These are phyloP conservation scores for Alternaria ethzedia DNA, from an alignment of 2,329 filamentous ascomycete species.

Conservation along the genomic window DNA sequence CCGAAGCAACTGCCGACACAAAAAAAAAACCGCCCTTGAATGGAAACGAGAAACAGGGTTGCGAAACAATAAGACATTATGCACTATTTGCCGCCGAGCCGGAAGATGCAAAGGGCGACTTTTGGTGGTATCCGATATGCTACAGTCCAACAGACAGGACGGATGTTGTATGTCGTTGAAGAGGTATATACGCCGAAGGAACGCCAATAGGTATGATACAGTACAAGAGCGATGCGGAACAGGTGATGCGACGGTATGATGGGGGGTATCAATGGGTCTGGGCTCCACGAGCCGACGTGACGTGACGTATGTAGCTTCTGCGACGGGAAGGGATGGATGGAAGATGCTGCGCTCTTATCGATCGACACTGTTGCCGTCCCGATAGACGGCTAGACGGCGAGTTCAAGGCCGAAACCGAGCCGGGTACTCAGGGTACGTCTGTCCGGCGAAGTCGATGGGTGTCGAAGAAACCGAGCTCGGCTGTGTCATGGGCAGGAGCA, in stretches of 20 bases:
- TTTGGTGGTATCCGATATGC: background rate
- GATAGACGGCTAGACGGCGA: background rate
- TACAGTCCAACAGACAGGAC: background rate
- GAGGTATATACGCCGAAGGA: constrained; percentile 6
- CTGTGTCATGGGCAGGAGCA: constrained; percentile 39
- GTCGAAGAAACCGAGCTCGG: constrained; percentile 32
- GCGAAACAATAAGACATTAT: background rate
- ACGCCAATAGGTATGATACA: constrained; percentile 8
- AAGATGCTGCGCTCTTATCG: background rate
- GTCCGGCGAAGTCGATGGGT: constrained; percentile 22
- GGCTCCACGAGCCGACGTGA: background rate
- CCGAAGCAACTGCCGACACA: background rate
- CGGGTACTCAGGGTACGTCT: background rate
- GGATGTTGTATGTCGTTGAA: background rate
- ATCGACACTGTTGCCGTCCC: background rate
- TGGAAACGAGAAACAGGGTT: background rate
- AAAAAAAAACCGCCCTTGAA: background rate
- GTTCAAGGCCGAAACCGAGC: background rate
- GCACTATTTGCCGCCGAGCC: background rate
- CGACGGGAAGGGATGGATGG: constrained; percentile 7
- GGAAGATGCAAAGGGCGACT: background rate
- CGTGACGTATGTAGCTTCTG: background rate
- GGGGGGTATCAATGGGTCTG: background rate
- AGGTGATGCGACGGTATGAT: background rate
- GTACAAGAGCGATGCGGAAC: background rate